A percentile compares a stretch with the other conserved stretches of the same genome.
phyloP scores from a whole-genome alignment of 2,329 filamentous ascomycete genomes.

The Claviceps sp. region DNA sequence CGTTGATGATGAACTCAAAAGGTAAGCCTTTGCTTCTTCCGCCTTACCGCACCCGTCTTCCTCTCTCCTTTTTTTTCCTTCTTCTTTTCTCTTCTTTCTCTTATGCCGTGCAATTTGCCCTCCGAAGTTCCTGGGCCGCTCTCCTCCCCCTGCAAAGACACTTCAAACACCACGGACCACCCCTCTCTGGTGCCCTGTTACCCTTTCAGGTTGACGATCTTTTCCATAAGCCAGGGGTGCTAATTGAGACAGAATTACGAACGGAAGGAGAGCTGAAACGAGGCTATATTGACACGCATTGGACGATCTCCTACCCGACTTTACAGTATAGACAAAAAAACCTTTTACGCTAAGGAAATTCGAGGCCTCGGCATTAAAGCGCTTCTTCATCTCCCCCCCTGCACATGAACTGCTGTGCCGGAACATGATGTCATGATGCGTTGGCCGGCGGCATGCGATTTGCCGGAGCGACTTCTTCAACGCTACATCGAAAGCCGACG shows the following conservation, averaged over 20 bases:
- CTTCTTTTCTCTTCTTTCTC: background rate
- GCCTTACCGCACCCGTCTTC: background rate
- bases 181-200: background rate
- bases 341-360: background rate
- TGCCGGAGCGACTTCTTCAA: no score
- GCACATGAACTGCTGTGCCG: background rate
- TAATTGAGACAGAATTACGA: conserved; percentile 6
- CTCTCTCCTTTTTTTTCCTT: background rate
- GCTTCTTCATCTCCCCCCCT: background rate
- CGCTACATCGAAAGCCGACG: background rate
- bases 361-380: background rate
- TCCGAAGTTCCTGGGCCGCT: background rate
- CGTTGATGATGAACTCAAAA: conserved; percentile 34
- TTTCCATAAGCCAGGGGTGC: conserved; percentile 1
- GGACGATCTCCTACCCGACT: background rate
- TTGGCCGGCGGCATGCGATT: no score
- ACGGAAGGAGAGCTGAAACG: conserved; percentile 4
- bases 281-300: background rate
- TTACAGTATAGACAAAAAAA: background rate
- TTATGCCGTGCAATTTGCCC: background rate
- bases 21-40: conserved; percentile 15
- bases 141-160: background rate
- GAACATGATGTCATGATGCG: background rate
- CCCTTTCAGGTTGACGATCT: background rate
- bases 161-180: background rate